Evolutionary conservation across 164 flowering plant genomes (phyloP), one percentile per base, ranked within the genome.

Genomic region (Berberis thunbergii): DNA sequence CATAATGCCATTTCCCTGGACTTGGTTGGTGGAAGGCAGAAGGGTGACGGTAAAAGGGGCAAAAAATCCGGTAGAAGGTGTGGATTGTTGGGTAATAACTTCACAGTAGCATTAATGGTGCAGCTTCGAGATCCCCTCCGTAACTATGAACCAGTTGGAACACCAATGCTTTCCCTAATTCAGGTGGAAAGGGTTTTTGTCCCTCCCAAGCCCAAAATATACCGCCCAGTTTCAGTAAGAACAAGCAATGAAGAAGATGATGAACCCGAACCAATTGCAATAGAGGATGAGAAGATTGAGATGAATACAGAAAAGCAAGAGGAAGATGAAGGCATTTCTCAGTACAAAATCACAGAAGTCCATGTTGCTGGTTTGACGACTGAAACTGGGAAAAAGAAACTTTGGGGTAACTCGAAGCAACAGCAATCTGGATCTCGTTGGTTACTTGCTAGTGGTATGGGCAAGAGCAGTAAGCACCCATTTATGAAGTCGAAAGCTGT

Each of bases 111-210:
- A 66, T 60, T 91, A 46, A 83, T 85, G 93, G 96, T 91, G 69
- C 99, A 94, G 73, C 89, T 94, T 60, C 86, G 94, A 49, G 97
- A 94, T 75, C 99, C 99, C 4, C 52, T 91, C n/a, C 76, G 99
- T 41, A 84, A 94, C 69, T 87, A 85, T 69, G 97, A 91, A 69
- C 86, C 91, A 0, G 99, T 94, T 69, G 97, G 99, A 43, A 70
- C 94, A 8, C 97, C 99, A 59, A 94, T 91, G 99, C 99, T 94
- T 71, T 69, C 97, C 55, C 82, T 94, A 45, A 77, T 94, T 70
- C 97, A 91, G 64, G 96, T 89, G 41, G 93, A 89, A 78, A 79
- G 97, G 77, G 90, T 87, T 9, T 85, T 87, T 67, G 74, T 87
- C 39, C 91, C 90, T 58, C 96, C 94, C 59, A 91, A 89, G 72